Evolutionary conservation across 2,329 filamentous ascomycete species (phyloP), one percentile per base, ranked within the genome.

Genomic region (Hymenoscyphus linearis): DNA sequence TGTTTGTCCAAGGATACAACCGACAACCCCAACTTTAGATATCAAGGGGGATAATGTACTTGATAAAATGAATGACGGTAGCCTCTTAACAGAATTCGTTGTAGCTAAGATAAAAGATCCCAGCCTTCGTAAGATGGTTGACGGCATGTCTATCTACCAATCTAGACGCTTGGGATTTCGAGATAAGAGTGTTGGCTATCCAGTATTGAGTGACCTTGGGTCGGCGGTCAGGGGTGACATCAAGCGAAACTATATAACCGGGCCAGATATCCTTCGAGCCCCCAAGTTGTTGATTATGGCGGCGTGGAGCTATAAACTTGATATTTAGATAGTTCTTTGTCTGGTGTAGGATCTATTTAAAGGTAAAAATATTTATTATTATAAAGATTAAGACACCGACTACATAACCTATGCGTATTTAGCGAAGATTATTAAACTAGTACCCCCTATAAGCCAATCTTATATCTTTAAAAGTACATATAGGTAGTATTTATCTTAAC

Each of bases 151-250:
- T 2, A 76, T 82, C 1, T 81, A 81, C 63, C 14, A 68, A 0
- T 81, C 78, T 3, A 74, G 74, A 1, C 67, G 74, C 22, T 71
- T 81, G 4, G 59, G 65, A 62, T 64, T 73, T 52, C 75, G 75
- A 0, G 73, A 70, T 14, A 37, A 64, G 2, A 64, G 62, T 36
- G 74, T n/a, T n/a, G n/a, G 75, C 0, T 64, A 67, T 0, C 72
- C 74, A 0, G 71, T 80, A 0, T 69, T 82, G 4, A 79, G 78
- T 60, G 80, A 83, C 63, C 80, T 83, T 61, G 79, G 79, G 9
- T 78, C 78, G 0, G 79, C 78, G 2, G 70, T 80, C 1, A 0
- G 9, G 0, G 76, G 76, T 1, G 73, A 75, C 22, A 60, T 76
- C 16, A 75, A 77, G 55, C 47, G 55, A 5, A 69, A 76, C 4